A percentile compares a stretch with the other conserved stretches of the same genome.
phyloP scores from a whole-genome alignment of 129 eudicot genomes.

The Flaveria trinervia region DNA sequence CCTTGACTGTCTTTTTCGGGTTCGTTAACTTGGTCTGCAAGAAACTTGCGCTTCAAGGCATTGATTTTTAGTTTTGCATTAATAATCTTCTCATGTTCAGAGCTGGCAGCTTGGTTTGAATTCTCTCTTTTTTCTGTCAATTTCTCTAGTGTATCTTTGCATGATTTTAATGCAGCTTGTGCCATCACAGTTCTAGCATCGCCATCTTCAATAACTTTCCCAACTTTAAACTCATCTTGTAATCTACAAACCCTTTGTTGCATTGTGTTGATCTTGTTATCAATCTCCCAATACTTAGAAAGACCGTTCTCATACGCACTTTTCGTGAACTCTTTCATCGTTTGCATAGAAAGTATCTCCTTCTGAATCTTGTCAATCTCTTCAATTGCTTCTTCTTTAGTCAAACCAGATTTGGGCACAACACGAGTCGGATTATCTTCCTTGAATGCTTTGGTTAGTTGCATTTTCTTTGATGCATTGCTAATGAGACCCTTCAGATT shows the following conservation, averaged over 20 bases:
- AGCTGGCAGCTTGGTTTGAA: conserved; percentile 44
- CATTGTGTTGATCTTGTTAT: conserved; percentile 61
- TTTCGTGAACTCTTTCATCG: conserved; percentile 78
- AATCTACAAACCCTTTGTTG: conserved; percentile 59
- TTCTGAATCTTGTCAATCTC: conserved; percentile 82
- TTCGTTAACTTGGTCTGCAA: conserved; percentile 31
- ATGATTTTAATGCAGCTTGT: conserved; percentile 74
- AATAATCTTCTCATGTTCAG: conserved; percentile 52
- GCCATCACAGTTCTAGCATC: conserved; percentile 92
- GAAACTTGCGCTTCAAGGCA: conserved; percentile 42
- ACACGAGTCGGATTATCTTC: conserved; percentile 11
- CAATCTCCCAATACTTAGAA: conserved; percentile 60
- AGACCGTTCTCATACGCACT: conserved; percentile 75
- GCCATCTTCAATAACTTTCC: conserved; percentile 63
- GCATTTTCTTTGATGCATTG: conserved; percentile 44
- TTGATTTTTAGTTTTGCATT: conserved; percentile 44
- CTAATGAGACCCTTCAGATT: conserved; percentile 49
- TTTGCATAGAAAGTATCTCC: conserved; percentile 71
- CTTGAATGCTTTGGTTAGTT: conserved; percentile 34
- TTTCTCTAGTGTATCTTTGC: conserved; percentile 62
- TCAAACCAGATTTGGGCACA: conserved; percentile 64
- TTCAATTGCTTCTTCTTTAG: conserved; percentile 50
- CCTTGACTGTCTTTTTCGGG: neutral
- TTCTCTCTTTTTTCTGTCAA: conserved; percentile 65
- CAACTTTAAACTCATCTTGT: conserved; percentile 69